These are phyloP conservation scores for Tubosaeta sp. DNA, from an alignment of 768 basidiomycete genomes.

Conservation along the genomic window DNA sequence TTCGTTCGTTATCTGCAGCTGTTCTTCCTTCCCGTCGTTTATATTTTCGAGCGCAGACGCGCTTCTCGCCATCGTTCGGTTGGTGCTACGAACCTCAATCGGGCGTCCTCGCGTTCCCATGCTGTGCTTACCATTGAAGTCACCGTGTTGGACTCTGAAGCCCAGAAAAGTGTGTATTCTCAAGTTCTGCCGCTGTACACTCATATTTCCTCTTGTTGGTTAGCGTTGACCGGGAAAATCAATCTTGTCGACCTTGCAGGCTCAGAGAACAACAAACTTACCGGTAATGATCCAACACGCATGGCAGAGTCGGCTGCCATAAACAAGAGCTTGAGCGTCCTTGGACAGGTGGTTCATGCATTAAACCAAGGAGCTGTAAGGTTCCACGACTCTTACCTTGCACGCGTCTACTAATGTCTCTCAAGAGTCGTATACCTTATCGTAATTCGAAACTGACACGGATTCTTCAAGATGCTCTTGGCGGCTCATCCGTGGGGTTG, in stretches of 20 bases:
- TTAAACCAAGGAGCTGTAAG: conserved; percentile 67
- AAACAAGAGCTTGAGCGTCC: conserved; percentile 82
- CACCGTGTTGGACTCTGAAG: conserved; percentile 48
- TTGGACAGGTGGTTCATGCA: conserved; percentile 86
- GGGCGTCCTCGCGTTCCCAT: conserved; percentile 83
- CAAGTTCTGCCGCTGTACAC: fast-evolving
- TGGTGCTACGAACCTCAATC: conserved; percentile 82
- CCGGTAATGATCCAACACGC: conserved; percentile 81
- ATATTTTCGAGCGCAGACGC: conserved; percentile 37
- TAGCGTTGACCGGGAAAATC: conserved; percentile 71
- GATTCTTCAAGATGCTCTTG: conserved; percentile 86
- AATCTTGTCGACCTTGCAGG: conserved; percentile 89
- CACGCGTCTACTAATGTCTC: conserved; percentile 5
- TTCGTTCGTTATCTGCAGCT: conserved; percentile 33
- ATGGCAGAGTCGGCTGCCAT: conserved; percentile 89
- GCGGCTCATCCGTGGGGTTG: conserved; percentile 73
- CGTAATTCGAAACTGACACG: conserved; percentile 87
- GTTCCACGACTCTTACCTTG: not conserved
- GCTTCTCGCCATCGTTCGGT: conserved; percentile 78
- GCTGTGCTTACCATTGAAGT: conserved; percentile 77
- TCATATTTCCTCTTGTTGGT: not conserved
- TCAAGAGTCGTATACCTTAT: conserved; percentile 76
- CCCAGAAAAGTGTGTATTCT: conserved; percentile 47
- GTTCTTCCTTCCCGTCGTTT: not conserved
- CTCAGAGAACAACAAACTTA: conserved; percentile 88